A percentile compares a stretch with the other conserved stretches of the same genome.
phyloP scores from a whole-genome alignment of 331 rosid species.

The Stylosanthes scabra region DNA sequence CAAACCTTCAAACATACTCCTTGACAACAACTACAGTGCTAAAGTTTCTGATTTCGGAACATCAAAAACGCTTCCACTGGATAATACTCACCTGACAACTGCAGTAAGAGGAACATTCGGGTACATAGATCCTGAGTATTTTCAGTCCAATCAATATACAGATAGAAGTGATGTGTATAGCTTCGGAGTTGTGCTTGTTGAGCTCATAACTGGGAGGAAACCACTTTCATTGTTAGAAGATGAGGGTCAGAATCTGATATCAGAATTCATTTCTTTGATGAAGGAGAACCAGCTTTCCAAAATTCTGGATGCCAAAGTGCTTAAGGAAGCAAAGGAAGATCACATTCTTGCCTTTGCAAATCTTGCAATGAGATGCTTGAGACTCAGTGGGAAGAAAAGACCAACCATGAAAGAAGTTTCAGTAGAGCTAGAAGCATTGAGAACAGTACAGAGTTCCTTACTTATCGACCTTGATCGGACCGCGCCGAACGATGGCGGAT shows the following conservation, averaged over 20 bases:
- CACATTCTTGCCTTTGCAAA: slow-evolving; percentile 47
- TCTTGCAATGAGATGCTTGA: slow-evolving; percentile 63
- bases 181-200: slow-evolving; percentile 64
- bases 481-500: slow-evolving; percentile 9
- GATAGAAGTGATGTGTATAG: slow-evolving; percentile 71
- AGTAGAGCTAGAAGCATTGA: slow-evolving; percentile 53
- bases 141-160: slow-evolving; percentile 57
- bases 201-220: slow-evolving; percentile 56
- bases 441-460: slow-evolving; percentile 43
- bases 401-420: slow-evolving; percentile 69
- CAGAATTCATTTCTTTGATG: slow-evolving; percentile 51
- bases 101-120: slow-evolving; percentile 63
- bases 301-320: slow-evolving; percentile 51
- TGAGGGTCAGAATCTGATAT: slow-evolving; percentile 49
- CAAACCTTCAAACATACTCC: slow-evolving; percentile 59
- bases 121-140: slow-evolving; percentile 73
- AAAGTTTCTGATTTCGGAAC: slow-evolving; percentile 65
- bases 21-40: slow-evolving; percentile 55
- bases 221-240: slow-evolving; percentile 54
- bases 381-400: slow-evolving; percentile 57
- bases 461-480: slow-evolving; percentile 32
- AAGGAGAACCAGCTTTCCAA: slow-evolving; percentile 40
- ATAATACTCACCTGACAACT: slow-evolving; percentile 65
- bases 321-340: slow-evolving; percentile 47
- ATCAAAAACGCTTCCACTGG: slow-evolving; percentile 57